A percentile compares a stretch with the other conserved stretches of the same genome.
Evolutionary conservation across 768 basidiomycete genomes (phyloP).

Genomic region (Mycena capillaripes): DNA sequence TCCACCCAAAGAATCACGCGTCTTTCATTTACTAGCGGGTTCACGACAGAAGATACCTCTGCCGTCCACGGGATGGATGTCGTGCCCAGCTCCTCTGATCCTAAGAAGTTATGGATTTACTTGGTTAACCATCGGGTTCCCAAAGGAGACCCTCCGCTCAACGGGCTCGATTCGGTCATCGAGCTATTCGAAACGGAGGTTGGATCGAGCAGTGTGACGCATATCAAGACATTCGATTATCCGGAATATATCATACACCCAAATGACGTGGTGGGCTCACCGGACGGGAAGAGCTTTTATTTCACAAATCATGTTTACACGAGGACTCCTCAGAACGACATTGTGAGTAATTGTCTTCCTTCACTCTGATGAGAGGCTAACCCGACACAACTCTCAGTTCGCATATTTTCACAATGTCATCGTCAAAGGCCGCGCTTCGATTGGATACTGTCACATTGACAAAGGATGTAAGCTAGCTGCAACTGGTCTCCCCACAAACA

Average conservation of each 20-base stretch:
- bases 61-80: slow-evolving; percentile 67
- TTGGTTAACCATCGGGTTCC: slow-evolving; percentile 38
- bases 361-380: slow-evolving; percentile 18
- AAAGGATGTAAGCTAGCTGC: slow-evolving; percentile 23
- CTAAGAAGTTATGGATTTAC: slow-evolving; percentile 60
- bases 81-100: slow-evolving; percentile 53
- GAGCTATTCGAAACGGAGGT: slow-evolving; percentile 19
- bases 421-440: slow-evolving; percentile 20
- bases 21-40: slow-evolving; percentile 47
- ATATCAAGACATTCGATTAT: slow-evolving; percentile 21
- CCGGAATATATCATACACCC: slow-evolving; percentile 17
- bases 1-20: slow-evolving; percentile 48
- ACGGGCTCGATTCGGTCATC: slow-evolving; percentile 23
- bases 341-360: slow-evolving; percentile 20
- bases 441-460: slow-evolving; percentile 24
- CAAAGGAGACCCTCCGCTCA: slow-evolving; percentile 19
- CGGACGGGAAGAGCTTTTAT: slow-evolving; percentile 20
- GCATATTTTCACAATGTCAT: slow-evolving; percentile 18
- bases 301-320: slow-evolving; percentile 21
- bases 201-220: slow-evolving; percentile 17
- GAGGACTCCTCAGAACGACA: slow-evolving; percentile 17
- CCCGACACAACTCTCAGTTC: slow-evolving; percentile 14
- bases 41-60: slow-evolving; percentile 46
- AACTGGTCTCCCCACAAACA: slow-evolving; percentile 21
- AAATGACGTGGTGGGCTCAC: slow-evolving; percentile 22